Percentiles rank a stretch among this genome's conserved stretches.
Conservation (phyloP, 805 yeast species). For the Wickerhamiella azyma region DNA sequence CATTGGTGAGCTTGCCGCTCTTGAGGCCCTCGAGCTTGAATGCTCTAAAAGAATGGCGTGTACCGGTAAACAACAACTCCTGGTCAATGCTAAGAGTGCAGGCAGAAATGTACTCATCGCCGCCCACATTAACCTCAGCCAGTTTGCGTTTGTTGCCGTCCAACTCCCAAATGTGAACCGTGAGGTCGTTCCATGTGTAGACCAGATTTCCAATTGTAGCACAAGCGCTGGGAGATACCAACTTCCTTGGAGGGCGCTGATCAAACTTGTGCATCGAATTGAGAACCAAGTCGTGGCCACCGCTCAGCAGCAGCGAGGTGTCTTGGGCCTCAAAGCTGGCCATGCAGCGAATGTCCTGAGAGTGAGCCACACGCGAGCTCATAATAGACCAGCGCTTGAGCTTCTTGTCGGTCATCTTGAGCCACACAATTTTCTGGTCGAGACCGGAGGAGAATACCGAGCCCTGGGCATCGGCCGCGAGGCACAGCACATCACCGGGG, state of each 20-base stretch:
- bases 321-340: conserved; percentile 54
- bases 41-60: conserved; percentile 52
- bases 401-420: conserved; percentile 35
- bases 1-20: conserved; percentile 35
- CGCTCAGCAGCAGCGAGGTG: conserved; percentile 41
- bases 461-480: conserved; percentile 47
- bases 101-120: conserved; percentile 67
- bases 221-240: conserved; percentile 33
- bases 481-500: conserved; percentile 78
- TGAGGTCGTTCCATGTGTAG: conserved; percentile 70
- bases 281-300: conserved; percentile 33
- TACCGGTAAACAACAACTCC: conserved; percentile 53
- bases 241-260: conserved; percentile 56
- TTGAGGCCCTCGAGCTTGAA: conserved; percentile 41
- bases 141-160: conserved; percentile 38
- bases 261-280: conserved; percentile 53
- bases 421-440: conserved; percentile 78
- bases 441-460: conserved; percentile 80
- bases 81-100: conserved; percentile 57
- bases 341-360: conserved; percentile 73
- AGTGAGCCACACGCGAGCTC: conserved; percentile 66
- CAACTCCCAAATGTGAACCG: conserved; percentile 67
- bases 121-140: conserved; percentile 40
- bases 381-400: conserved; percentile 58
- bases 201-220: conserved; percentile 40